Base-by-base conservation (phyloP, 176 grass and related monocot genomes). In the Oryza brachyantha region DNA sequence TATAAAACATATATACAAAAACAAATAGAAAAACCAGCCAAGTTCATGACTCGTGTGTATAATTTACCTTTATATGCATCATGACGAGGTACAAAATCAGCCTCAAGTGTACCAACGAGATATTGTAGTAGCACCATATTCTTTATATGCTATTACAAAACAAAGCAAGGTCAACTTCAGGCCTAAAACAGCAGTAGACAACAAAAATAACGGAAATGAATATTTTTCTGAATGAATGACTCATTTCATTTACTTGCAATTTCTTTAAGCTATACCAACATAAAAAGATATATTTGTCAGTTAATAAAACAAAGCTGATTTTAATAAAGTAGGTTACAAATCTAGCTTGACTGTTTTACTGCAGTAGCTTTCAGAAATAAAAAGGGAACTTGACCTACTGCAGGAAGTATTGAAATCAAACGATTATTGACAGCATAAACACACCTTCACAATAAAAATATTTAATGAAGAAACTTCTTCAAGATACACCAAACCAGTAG, bases 401-500 rank as follows among this genome's bases (percentile, higher is more conserved):
- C 48, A 61, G 48, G 31, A 73, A 72, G 31, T 46, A 28, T 17
- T 36, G 14, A 68, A 68, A 61, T 6, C 10, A 54, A 85, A 78
- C 69, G 16, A 64, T 29, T 61, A 58, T 38, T 68, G 73, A 39
- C 32, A 76, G 54, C 21, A 34, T 3, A 36, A n/a, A 1, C 72
- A 80, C 86, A 98, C 95, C 95, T 92, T 98, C 31, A 98, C 80
- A 80, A 98, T 77, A 89, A 98, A 98, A 71, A 98, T 89, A 93
- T 98, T 98, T 72, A 89, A 94, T 21, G 95, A 98, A 62, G 95
- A 98, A 81, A 92, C 95, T 98, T 98, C 95, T 79, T 98, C 95
- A 31, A 98, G 85, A 41, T 94, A 98, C 81, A 10, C 7, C 43
- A 3, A 5, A 13, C 32, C 38, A 54, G n/a, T n/a, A 10, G 48